Conservation (phyloP, 1,284 basidiomycete species). For the Naganishia sp. region DNA sequence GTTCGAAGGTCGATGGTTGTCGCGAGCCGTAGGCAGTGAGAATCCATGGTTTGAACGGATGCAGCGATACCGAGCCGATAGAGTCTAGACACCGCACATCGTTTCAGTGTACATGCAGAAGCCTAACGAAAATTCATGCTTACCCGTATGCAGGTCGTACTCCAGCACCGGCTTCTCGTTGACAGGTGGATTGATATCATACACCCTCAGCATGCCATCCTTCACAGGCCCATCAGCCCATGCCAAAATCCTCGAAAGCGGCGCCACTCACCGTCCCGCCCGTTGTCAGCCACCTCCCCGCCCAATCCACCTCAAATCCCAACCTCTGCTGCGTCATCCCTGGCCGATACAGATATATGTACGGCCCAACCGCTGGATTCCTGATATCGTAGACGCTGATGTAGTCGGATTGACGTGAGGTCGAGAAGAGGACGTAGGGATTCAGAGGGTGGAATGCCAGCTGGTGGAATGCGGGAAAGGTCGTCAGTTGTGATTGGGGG, state of each 20-base stretch:
- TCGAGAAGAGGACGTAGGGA: conserved; percentile 72
- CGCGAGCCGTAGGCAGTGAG: conserved; percentile 36
- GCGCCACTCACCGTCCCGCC: conserved; percentile 67
- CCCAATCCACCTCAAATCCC: conserved; percentile 72
- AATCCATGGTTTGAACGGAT: conserved; percentile 45
- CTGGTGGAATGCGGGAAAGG: conserved; percentile 52
- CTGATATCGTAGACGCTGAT: conserved; percentile 78
- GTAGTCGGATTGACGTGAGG: conserved; percentile 66
- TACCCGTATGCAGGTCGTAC: conserved; percentile 36
- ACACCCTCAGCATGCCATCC: conserved; percentile 44
- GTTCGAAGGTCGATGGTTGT: conserved; percentile 14
- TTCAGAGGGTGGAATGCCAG: conserved; percentile 73
- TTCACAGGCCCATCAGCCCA: conserved; percentile 25
- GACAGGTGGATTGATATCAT: conserved; percentile 42
- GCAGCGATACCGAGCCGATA: conserved; percentile 47
- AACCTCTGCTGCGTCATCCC: conserved; percentile 71
- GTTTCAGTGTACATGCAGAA: conserved; percentile 1
- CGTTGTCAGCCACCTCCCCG: conserved; percentile 66
- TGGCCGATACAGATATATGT: conserved; percentile 37
- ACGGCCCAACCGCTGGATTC: conserved; percentile 56
- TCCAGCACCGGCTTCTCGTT: conserved; percentile 35
- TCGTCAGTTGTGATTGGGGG: neutral
- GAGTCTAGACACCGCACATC: conserved; percentile 38
- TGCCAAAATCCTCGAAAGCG: neutral
- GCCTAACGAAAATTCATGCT: neutral